Base-by-base conservation (phyloP, 345 rosid genomes). In the Citrus reticulata region DNA sequence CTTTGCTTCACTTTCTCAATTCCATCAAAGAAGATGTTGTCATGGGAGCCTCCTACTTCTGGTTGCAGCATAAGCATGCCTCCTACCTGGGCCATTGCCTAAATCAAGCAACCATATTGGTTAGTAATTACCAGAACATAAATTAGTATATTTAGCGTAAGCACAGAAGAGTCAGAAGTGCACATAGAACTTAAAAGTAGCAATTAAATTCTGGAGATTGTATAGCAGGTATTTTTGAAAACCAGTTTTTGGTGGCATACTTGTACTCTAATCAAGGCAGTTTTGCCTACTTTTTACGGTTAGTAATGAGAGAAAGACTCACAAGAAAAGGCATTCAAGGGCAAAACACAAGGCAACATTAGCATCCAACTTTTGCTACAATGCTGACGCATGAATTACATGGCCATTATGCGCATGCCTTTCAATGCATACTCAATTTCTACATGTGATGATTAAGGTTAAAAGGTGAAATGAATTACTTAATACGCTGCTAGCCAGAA, bases 51-150 rank as follows among this genome's bases (percentile, higher is more conserved):
- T 25, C 98, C 97, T 0, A 90, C 97, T 83, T 96, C 97, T 6
- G 98, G 97, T 81, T 96, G 91, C 78, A 96, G 87, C 97, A 94
- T 91, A 70, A 94, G 90, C 76, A 96, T 64, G 57, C 98, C 97
- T 78, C 97, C 98, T 58, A 92, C 93, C 83, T 93, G 99, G 60
- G 98, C 97, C 98, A 96, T 87, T 76, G 97, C 99, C 97, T 96
- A 70, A 27, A 84, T 37, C 81, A 76, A 83, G 76, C 58, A 80
- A 27, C 9, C n/a, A 40, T 46, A 13, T 13, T 46, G 3, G 51
- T 46, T 46, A n/a, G 7, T 16, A 73, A 3, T 39, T 39, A 37
- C 34, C 54, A 39, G 35, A 37, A 37, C 35, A 7, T 24, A 13
- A 59, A 14, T 22, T 60, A 35, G 4, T 0, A 6, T 35, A n/a